These are phyloP conservation scores for Arabidopsis suecica DNA, from an alignment of 345 rosid species.

Conservation along the genomic window DNA sequence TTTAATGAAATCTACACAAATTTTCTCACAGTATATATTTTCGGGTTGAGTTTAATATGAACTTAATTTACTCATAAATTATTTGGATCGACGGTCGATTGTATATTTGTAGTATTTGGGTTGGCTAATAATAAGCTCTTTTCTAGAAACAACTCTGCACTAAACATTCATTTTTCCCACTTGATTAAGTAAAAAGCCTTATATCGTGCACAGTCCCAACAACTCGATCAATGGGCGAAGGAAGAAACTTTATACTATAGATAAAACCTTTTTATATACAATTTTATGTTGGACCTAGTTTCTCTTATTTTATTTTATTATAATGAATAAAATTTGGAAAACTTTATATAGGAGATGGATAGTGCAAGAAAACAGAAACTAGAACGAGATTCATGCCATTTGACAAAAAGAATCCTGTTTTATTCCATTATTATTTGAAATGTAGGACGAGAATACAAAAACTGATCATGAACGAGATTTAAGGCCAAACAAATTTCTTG, in stretches of 20 bases:
- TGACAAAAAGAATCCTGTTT: background rate
- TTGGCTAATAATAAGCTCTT: conserved; percentile 10
- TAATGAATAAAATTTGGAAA: background rate
- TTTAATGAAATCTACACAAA: background rate
- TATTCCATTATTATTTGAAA: background rate
- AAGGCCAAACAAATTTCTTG: background rate
- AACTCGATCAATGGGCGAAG: conserved; percentile 31
- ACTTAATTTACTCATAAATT: background rate
- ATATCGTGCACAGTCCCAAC: conserved; percentile 35
- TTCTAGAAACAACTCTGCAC: conserved; percentile 39
- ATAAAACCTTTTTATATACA: background rate
- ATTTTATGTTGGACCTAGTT: background rate
- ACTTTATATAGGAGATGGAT: background rate
- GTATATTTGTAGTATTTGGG: background rate
- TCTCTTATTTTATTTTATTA: background rate
- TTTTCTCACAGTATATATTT: too few relatives aligned
- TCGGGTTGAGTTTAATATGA: background rate
- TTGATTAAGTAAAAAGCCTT: conserved; percentile 29
- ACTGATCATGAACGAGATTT: background rate
- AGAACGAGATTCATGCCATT: conserved; percentile 14
- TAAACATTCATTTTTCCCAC: conserved; percentile 27
- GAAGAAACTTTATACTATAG: background rate
- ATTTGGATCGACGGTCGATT: background rate
- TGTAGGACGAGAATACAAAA: background rate
- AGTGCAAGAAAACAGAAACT: background rate